A percentile compares a stretch with the other conserved stretches of the same genome.
Evolutionary conservation across 768 basidiomycete genomes (phyloP).

Genomic region (Suillus ampliporus): DNA sequence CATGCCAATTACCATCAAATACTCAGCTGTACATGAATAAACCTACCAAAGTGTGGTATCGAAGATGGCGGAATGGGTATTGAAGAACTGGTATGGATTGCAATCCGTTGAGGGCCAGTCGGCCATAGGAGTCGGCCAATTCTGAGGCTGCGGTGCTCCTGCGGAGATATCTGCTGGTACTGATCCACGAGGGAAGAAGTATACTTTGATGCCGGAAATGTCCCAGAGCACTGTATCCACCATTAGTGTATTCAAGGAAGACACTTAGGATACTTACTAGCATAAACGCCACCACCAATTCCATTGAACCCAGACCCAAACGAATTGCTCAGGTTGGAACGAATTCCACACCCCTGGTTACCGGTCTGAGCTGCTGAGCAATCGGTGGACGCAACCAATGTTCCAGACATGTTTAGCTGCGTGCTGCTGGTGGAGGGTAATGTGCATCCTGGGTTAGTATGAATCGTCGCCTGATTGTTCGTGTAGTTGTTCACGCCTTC

Average conservation of each 20-base stretch:
- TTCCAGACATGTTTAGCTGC: slow-evolving; percentile 62
- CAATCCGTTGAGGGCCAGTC: slow-evolving; percentile 79
- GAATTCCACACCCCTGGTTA: slow-evolving; percentile 85
- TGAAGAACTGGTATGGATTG: slow-evolving; percentile 80
- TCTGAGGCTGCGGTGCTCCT: slow-evolving; percentile 73
- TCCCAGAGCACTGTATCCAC: slow-evolving; percentile 72
- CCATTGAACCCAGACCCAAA: slow-evolving; percentile 89
- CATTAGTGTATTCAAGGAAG: slow-evolving; percentile 20
- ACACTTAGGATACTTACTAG: slow-evolving; percentile 59
- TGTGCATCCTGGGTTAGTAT: slow-evolving; percentile 74
- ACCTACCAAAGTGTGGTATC: slow-evolving; percentile 83
- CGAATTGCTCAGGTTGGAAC: slow-evolving; percentile 59
- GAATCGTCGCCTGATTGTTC: slow-evolving; percentile 82
- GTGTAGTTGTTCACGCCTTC: slow-evolving; percentile 86
- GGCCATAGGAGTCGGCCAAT: slow-evolving; percentile 81
- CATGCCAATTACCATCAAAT: slow-evolving; percentile 12
- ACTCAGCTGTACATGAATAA: slow-evolving; percentile 11
- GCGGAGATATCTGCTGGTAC: slow-evolving; percentile 80
- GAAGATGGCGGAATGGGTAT: slow-evolving; percentile 77
- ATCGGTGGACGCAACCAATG: slow-evolving; percentile 70
- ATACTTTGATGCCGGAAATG: slow-evolving; percentile 73
- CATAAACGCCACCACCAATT: slow-evolving; percentile 88
- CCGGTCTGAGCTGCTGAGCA: slow-evolving; percentile 72
- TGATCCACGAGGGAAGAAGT: slow-evolving; percentile 77
- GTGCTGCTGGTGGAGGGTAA: slow-evolving; percentile 55